Evolutionary conservation across 345 rosid species (phyloP), one percentile per base, ranked within the genome.

Genomic region (Schrenkiella parvula): DNA sequence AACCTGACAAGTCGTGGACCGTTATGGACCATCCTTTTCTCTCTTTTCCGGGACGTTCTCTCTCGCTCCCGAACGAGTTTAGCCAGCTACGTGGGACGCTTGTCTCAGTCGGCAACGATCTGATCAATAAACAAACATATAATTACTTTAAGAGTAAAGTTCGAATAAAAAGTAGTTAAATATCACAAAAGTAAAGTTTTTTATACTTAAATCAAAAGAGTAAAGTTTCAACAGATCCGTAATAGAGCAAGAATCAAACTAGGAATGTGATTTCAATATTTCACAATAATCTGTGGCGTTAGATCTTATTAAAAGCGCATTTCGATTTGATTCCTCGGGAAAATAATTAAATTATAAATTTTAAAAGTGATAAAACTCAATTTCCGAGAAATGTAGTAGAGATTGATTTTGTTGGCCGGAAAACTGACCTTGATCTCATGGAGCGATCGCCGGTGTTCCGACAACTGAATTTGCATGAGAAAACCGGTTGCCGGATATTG

Each of bases 21-120:
- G 92, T 93, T 68, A 93, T 63, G 3, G 97, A 89, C 97, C 98
- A 93, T 39, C 98, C 98, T 66, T 90, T 93, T 0, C 98, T 71
- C 37, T 90, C 98, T 68, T 78, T 93, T 0, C 81, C 85, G 0
- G 91, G 86, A 10, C 91, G 84, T 68, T 90, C 96, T 51, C 90
- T 83, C 29, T 86, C 92, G 70, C 98, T 90, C 0, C 97, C 92
- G 43, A 93, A 93, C n/a, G 96, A 80, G 28, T 85, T 85, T 21
- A 90, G 61, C 97, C 97, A 93, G 72, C 84, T 80, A 54, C 90
- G 74, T 2, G 87, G 71, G 63, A 84, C 41, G 61, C 83, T 82
- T 4, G 78, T 42, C 67, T 87, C 93, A 0, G 78, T 66, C 66
- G 80, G 89, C 51, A 90, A 66, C 28, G 97, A 84, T 64, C 98